A percentile compares a stretch with the other conserved stretches of the same genome.
phyloP scores from a whole-genome alignment of 2,329 filamentous ascomycete species.

The Colletotrichum phormii region DNA sequence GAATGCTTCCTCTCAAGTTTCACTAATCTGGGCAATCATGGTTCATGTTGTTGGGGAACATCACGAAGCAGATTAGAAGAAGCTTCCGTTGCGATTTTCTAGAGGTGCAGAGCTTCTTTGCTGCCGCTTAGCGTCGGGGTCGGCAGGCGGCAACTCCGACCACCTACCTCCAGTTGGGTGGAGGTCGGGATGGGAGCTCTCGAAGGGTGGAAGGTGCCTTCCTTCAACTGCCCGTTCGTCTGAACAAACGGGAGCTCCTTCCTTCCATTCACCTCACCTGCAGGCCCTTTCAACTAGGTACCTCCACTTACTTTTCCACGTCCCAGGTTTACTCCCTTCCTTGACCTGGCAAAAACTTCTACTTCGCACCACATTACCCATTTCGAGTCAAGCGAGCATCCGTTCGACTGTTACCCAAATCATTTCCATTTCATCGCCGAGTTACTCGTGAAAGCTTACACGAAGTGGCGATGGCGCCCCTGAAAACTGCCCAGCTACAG shows the following conservation, averaged over 20 bases:
- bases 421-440: not conserved
- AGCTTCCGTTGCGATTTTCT: not conserved
- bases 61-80: not conserved
- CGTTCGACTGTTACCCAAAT: not conserved
- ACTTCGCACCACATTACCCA: not conserved
- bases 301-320: not conserved
- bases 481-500: not conserved
- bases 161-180: not conserved
- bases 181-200: not conserved
- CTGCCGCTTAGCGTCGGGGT: not conserved
- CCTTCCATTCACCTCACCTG: not conserved
- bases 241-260: not conserved
- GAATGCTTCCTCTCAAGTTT: not conserved
- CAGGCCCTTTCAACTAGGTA: not conserved
- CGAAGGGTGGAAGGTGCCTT: not conserved
- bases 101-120: not conserved
- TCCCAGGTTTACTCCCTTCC: not conserved
- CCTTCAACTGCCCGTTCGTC: not conserved
- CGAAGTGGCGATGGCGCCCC: slow-evolving; percentile 6
- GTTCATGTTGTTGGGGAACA: not conserved
- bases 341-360: not conserved
- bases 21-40: not conserved
- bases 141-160: not conserved
- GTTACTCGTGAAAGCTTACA: not conserved
- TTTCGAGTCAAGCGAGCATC: not conserved